Evolutionary conservation across 352 stramenopile species (phyloP), one percentile per base, ranked within the genome.

Genomic region (Pythium dissotocum): DNA sequence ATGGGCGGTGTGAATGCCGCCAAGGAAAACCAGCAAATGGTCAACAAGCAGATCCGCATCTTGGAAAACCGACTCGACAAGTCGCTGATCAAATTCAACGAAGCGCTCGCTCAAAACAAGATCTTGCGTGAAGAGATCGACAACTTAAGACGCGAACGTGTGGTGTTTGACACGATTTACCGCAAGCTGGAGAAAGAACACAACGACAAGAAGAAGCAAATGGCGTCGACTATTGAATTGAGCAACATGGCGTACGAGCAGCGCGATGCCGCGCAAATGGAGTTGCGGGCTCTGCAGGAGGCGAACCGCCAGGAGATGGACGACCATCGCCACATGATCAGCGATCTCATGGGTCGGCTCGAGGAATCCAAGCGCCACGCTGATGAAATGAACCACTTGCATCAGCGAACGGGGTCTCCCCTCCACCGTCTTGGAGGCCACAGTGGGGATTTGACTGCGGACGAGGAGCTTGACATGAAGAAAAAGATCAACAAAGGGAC

Each of bases 31-130:
- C 88, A 98, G 62, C 83, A 96, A 72, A 96, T 98, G 81, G 86
- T 99, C 30, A 85, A 94, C 73, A 99, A 99, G 77, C 95, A 98
- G 81, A 98, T 98, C 53, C 85, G 85, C 42, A 98, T 98, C 56
- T 77, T 99, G n/a, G 97, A 99, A 71, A 98, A 98, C 76, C 86
- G 94, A 1, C 80, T 99, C 44, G 96, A 99, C 78, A 98, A 99
- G 78, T 96, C 95, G 30, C 79, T 99, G 16, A 79, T 98, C 35
- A 99, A 98, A 74, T 99, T 98, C 64, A 99, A 99, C 74, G 95
- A 99, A 71, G 90, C 90, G 49, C 82, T 99, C 8, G 90, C 93
- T 14, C 78, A 94, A 38, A 98, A 98, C 73, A 98, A 98, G 69
- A 70, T 83, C 26, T 65, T 98, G 30, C 78, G 92, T 10, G 83